Base-by-base conservation (phyloP, 1,284 basidiomycete species). In the Malassezia yamatoensis region DNA sequence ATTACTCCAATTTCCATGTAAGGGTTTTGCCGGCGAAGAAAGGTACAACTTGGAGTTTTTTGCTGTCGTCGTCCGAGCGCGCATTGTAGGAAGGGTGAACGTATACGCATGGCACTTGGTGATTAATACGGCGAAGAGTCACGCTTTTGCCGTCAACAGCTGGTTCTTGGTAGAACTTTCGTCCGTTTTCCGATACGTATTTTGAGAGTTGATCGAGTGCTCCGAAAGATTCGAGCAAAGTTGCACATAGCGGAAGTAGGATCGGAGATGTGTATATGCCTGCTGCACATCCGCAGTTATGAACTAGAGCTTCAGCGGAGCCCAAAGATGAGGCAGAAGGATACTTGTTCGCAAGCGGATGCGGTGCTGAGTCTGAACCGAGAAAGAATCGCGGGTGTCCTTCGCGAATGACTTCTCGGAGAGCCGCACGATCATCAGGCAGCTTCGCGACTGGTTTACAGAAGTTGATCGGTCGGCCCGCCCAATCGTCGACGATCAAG, bases 391-490 rank as follows among this genome's bases (percentile, higher is more conserved):
- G 85, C 1, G 89, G 86, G 76, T 96, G 88, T 1, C 93, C 69
- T 56, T 64, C 52, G 59, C 78, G 80, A 52, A 98, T 82, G 37
- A 91, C 84, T 20, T 87, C 82, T 53, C 84, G 83, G 52, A 99
- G 78, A 10, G 94, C 91, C 64, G 82, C 77, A 29, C 93, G 81
- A 76, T 99, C 94, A 63, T 87, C 85, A 4, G 91, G 91, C 69
- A 84, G 90, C 77, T 99, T 99, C 29, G 94, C 93, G 20, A 99
- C 87, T 0, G 94, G 94, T 77, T 98, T 99, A 81, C 94, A 98
- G 76, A 88, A 99, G 75, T 96, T 84, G 81, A 88, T 88, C 0
- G 88, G 84, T 76, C 96, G 90, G 6, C 91, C 90, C 1, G 91
- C 91, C 85, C 93, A 96, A 69, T 94, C 88, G 76, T 99, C 94